A percentile compares a stretch with the other conserved stretches of the same genome.
Evolutionary conservation across 140 eudicot species (phyloP).

Genomic region (Oenanthe javanica): DNA sequence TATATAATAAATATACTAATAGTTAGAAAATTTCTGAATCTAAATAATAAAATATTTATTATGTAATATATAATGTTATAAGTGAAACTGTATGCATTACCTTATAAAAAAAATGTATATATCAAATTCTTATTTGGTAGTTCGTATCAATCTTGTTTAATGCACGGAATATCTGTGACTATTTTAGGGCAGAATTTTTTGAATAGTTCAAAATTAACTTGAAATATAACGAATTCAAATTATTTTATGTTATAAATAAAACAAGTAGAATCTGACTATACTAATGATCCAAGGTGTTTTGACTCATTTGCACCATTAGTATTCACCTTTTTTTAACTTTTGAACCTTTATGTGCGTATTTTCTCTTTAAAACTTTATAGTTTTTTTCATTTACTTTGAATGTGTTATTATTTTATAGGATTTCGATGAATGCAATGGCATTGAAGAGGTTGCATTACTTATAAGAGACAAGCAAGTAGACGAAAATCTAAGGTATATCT

Average conservation of each 20-base stretch:
- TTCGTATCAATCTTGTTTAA: background rate
- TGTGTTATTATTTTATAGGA: slow-evolving; percentile 34
- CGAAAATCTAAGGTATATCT: slow-evolving; percentile 70
- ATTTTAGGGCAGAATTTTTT: background rate
- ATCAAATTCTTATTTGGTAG: background rate
- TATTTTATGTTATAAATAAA: background rate
- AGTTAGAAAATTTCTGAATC: no score
- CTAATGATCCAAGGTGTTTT: background rate
- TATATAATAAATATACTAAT: background rate
- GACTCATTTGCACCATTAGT: background rate
- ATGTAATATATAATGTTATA: no score
- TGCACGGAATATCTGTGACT: background rate
- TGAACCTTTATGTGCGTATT: background rate
- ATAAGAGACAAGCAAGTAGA: slow-evolving; percentile 85
- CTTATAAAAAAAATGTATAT: background rate
- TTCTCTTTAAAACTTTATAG: background rate
- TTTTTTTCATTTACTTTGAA: background rate
- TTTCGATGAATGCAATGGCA: slow-evolving; percentile 87
- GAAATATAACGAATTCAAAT: background rate
- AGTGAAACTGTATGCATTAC: background rate
- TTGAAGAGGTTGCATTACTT: slow-evolving; percentile 83
- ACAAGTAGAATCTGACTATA: background rate
- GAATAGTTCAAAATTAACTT: background rate
- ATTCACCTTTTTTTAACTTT: background rate
- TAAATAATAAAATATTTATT: no score